A percentile compares a stretch with the other conserved stretches of the same genome.
Evolutionary conservation across 2,329 filamentous ascomycete genomes (phyloP).

Genomic region (Aspergillus brunneoviolaceus): DNA sequence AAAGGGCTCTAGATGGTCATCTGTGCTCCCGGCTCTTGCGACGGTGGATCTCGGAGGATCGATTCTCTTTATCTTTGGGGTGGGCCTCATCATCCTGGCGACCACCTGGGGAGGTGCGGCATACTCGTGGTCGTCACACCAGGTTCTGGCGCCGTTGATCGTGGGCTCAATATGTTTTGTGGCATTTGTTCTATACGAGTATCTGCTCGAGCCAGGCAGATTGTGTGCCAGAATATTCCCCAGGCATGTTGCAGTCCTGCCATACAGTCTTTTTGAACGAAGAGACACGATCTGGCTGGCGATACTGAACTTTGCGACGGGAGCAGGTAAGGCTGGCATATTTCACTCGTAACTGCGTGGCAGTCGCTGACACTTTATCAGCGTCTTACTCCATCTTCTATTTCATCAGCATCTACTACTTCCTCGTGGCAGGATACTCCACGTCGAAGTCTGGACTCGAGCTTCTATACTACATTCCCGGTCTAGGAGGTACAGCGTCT

Average conservation of each 20-base stretch:
- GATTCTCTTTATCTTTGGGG: slow-evolving; percentile 55
- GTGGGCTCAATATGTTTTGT: slow-evolving; percentile 46
- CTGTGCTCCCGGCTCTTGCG: slow-evolving; percentile 50
- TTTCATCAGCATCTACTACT: slow-evolving; percentile 68
- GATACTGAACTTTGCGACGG: slow-evolving; percentile 60
- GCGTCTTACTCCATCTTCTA: slow-evolving; percentile 60
- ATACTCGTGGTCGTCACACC: slow-evolving; percentile 52
- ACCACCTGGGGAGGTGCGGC: slow-evolving; percentile 58
- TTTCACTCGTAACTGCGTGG: no score
- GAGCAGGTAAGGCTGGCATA: slow-evolving; percentile 45
- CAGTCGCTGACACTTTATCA: slow-evolving; percentile 3
- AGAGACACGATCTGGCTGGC: slow-evolving; percentile 63
- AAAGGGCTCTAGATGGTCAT: slow-evolving; percentile 30
- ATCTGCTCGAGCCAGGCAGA: slow-evolving; percentile 53
- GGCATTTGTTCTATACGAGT: slow-evolving; percentile 54
- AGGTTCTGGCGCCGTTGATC: slow-evolving; percentile 52
- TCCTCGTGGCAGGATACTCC: slow-evolving; percentile 56
- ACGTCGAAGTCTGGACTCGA: slow-evolving; percentile 55
- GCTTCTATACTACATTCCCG: slow-evolving; percentile 64
- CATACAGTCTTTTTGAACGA: slow-evolving; percentile 57
- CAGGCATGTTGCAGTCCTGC: slow-evolving; percentile 62
- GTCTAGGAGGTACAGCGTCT: slow-evolving; percentile 53
- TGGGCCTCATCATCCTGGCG: slow-evolving; percentile 56
- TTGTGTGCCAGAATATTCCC: slow-evolving; percentile 51
- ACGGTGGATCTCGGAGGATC: slow-evolving; percentile 60